Percentiles rank a stretch among this genome's conserved stretches.
Conservation (phyloP, 139 green algal genomes). For the Closterium sp. region DNA sequence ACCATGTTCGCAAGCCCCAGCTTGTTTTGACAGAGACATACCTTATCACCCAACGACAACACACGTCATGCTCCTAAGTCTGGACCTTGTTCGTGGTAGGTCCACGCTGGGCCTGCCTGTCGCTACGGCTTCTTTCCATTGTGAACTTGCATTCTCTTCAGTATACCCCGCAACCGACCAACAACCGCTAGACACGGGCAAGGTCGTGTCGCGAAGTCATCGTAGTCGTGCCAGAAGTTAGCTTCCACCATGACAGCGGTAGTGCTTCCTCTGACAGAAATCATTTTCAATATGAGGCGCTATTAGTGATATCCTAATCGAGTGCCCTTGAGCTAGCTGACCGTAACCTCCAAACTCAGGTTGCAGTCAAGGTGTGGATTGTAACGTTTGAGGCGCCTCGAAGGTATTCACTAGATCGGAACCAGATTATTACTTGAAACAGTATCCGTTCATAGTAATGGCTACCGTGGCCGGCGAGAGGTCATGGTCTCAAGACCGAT, state of each 20-base stretch:
- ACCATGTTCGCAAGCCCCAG: not conserved
- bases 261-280: not conserved
- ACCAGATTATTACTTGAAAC: too few species aligned
- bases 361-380: not conserved
- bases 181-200: not conserved
- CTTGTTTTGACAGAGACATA: not conserved
- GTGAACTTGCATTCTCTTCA: not conserved
- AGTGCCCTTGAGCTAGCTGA: not conserved
- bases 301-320: not conserved
- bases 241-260: not conserved
- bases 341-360: not conserved
- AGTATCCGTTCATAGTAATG: not conserved
- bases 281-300: not conserved
- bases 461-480: not conserved
- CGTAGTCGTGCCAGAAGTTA: not conserved
- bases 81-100: not conserved
- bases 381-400: too few species aligned
- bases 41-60: not conserved
- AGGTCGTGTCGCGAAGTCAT: not conserved
- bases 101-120: not conserved
- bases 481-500: not conserved
- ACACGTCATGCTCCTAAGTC: not conserved
- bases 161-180: not conserved
- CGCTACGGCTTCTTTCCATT: not conserved
- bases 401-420: not conserved